phyloP scores from a whole-genome alignment of 2,329 filamentous ascomycete species.

The Sarocladium kiliense region DNA sequence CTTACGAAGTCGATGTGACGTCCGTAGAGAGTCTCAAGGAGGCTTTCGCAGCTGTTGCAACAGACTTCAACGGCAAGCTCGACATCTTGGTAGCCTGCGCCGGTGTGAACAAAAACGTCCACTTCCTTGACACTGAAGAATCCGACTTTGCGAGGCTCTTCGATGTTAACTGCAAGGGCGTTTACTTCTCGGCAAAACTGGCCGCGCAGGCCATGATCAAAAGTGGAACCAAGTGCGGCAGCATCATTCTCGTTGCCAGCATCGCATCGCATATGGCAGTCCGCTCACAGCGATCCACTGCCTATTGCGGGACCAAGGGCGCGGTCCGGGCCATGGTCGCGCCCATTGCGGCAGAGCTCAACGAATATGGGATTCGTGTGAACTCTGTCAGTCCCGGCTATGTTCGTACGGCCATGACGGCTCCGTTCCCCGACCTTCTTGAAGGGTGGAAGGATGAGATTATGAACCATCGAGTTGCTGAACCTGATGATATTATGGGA shows the following conservation, averaged over 20 bases:
- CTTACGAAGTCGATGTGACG: slow-evolving; percentile 46
- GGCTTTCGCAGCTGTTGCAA: slow-evolving; percentile 35
- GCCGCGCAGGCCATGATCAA: slow-evolving; percentile 46
- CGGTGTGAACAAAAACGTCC: slow-evolving; percentile 51
- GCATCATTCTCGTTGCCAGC: slow-evolving; percentile 48
- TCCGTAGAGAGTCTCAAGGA: slow-evolving; percentile 47
- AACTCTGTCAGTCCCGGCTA: slow-evolving; percentile 43
- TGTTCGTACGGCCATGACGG: slow-evolving; percentile 38
- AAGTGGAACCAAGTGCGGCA: slow-evolving; percentile 43
- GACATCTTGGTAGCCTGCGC: slow-evolving; percentile 56
- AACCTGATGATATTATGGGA: slow-evolving; percentile 45
- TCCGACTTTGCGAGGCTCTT: slow-evolving; percentile 60
- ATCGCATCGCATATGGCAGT: slow-evolving; percentile 48
- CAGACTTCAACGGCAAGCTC: slow-evolving; percentile 41
- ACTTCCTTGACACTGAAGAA: slow-evolving; percentile 56
- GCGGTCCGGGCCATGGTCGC: slow-evolving; percentile 21
- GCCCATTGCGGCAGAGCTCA: slow-evolving; percentile 19
- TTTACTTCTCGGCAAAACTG: slow-evolving; percentile 52
- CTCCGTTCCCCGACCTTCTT: slow-evolving; percentile 37
- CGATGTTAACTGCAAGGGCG: slow-evolving; percentile 60
- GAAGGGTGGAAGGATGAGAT: slow-evolving; percentile 44
- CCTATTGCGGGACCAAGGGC: slow-evolving; percentile 21
- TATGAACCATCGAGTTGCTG: slow-evolving; percentile 40
- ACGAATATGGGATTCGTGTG: slow-evolving; percentile 36
- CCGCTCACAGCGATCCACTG: slow-evolving; percentile 38